Base-by-base conservation (phyloP, 148 eudicot genomes). In the Vaccinium darrowii region DNA sequence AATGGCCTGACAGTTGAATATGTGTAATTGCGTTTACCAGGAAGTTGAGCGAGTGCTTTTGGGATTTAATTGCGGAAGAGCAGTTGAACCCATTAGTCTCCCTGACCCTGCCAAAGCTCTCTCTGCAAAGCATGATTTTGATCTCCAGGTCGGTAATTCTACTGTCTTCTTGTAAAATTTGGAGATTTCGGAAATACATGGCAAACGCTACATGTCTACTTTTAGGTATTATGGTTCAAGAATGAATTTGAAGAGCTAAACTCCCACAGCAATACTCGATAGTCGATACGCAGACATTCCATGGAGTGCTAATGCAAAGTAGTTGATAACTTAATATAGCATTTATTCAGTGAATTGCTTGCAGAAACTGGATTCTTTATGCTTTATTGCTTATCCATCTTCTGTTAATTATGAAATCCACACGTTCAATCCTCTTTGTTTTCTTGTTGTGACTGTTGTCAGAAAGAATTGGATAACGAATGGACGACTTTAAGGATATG, bases 41-140 rank as follows among this genome's bases (percentile, higher is more conserved):
- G 99, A 96, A 91, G 99, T 90, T 14, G 93, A 93, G 84, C 93
- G 99, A 67, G 19, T 96, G 89, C 92, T 96, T 82, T 76, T 93
- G 87, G 99, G 99, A 49, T 82, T 94, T 82, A 96, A 96, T 85
- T 92, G 95, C 88, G 99, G 98, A 83, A 96, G 57, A 87, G 76
- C 94, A 67, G 92, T 96, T 83, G 95, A 93, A 79, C 57, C 87
- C 49, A 36, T 94, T 33, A 71, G 87, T 81, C 84, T 95, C 54
- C 91, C 94, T 16, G 90, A 90, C 52, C 86, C 87, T 77, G 94
- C 92, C 43, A 86, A 87, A 85, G 87, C 84, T 83, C 89, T 95
- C 76, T 94, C 97, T 78, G 79, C 91, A 49, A 81, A 89, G 71
- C 93, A 92, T 82, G 93, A 93, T 84, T 93, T 96, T 88, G 98